Conservation (phyloP, 148 eudicot genomes). For the Salicornia ramosissima region DNA sequence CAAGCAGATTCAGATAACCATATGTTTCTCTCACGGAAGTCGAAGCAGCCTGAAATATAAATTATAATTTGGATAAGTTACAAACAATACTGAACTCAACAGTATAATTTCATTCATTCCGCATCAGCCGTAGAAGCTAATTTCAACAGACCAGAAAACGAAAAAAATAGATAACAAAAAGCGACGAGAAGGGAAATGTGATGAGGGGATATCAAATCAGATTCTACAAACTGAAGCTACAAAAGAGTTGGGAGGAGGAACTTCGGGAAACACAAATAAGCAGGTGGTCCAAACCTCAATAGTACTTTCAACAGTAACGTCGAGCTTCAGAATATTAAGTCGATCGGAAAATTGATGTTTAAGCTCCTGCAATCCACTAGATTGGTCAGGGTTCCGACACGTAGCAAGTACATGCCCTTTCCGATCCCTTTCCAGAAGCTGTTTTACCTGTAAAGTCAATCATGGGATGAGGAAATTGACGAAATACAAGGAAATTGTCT, state of each 20-base stretch:
- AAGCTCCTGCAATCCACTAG: slow-evolving; percentile 65
- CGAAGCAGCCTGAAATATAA: slow-evolving; percentile 55
- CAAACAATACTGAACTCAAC: background rate
- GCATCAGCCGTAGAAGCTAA: background rate
- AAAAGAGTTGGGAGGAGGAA: background rate
- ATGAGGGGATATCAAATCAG: no score
- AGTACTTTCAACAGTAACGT: slow-evolving; percentile 65
- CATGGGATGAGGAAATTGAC: background rate
- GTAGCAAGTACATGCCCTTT: slow-evolving; percentile 76
- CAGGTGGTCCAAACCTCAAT: slow-evolving; percentile 49
- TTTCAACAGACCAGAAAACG: background rate
- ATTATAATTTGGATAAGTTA: background rate
- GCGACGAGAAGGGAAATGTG: no score
- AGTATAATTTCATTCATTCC: background rate
- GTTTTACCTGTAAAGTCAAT: slow-evolving; percentile 53
- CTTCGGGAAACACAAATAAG: slow-evolving; percentile 2
- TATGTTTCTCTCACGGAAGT: slow-evolving; percentile 52
- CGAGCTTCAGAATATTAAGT: slow-evolving; percentile 62
- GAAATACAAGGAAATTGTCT: background rate
- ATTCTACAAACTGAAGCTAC: no score
- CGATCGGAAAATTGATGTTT: slow-evolving; percentile 60
- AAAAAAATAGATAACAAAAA: background rate
- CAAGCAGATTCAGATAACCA: slow-evolving; percentile 70
- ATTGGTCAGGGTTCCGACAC: slow-evolving; percentile 66
- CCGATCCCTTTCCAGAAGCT: slow-evolving; percentile 63